Conservation (phyloP, 1,284 basidiomycete species). For the Puccinia brachypodii region DNA sequence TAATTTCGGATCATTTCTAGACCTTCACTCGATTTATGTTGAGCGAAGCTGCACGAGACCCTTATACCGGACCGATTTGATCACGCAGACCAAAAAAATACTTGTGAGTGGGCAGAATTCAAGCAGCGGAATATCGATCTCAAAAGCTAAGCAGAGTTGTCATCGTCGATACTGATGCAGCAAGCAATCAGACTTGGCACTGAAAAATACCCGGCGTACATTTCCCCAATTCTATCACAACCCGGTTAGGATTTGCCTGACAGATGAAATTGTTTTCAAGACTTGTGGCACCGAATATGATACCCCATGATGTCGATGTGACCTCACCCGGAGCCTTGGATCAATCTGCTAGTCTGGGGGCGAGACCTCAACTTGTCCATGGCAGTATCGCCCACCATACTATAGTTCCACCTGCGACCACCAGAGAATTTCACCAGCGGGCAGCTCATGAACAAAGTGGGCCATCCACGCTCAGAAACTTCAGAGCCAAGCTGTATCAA, state of each 20-base stretch:
- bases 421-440: not conserved
- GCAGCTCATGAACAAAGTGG: constrained; percentile 13
- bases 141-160: not conserved
- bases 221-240: not conserved
- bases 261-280: not conserved
- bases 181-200: not conserved
- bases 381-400: not conserved
- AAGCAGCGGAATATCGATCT: not conserved
- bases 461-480: not conserved
- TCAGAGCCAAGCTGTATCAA: not conserved
- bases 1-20: not conserved
- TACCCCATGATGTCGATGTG: not conserved
- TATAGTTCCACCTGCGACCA: not conserved
- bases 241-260: not conserved
- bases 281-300: not conserved
- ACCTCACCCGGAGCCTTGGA: not conserved
- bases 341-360: not conserved
- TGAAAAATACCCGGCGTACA: not conserved
- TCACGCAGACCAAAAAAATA: not conserved
- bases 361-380: not conserved
- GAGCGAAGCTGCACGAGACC: not conserved
- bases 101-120: not conserved
- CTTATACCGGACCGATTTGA: not conserved
- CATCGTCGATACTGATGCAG: not conserved
- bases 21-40: not conserved